Evolutionary conservation across 2,329 filamentous ascomycete genomes (phyloP).

Genomic region (Basipetospora chlamydospora): DNA sequence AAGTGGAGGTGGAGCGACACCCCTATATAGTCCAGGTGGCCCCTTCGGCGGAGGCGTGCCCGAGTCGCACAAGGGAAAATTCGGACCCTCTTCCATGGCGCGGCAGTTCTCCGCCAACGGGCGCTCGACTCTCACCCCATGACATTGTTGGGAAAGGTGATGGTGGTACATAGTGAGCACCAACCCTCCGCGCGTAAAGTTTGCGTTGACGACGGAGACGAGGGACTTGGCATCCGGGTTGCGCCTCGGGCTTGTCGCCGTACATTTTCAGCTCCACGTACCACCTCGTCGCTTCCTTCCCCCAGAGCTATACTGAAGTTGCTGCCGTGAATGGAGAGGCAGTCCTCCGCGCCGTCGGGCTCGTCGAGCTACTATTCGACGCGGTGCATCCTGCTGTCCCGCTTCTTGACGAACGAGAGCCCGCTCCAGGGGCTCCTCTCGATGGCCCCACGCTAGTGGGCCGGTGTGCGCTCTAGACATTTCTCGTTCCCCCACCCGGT

Average conservation of each 20-base stretch:
- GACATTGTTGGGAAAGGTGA: constrained; percentile 28
- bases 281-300: constrained; percentile 17
- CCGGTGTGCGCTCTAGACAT: too few species aligned
- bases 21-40: constrained; percentile 16
- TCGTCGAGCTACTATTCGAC: constrained; percentile 22
- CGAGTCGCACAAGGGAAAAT: constrained; percentile 20
- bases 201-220: constrained; percentile 23
- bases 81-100: constrained; percentile 15
- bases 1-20: constrained; percentile 25
- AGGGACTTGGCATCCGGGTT: constrained; percentile 18
- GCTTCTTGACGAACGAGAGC: constrained; percentile 21
- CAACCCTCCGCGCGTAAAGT: constrained; percentile 24
- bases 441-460: constrained; percentile 24
- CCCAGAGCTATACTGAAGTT: constrained; percentile 20
- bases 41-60: constrained; percentile 11
- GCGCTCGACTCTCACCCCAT: constrained; percentile 21
- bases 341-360: constrained; percentile 14
- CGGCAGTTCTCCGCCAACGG: constrained; percentile 29
- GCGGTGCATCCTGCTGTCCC: constrained; percentile 19
- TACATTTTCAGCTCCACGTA: constrained; percentile 22
- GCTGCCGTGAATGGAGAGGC: constrained; percentile 23
- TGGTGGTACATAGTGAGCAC: constrained; percentile 25
- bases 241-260: constrained; percentile 23
- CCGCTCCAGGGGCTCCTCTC: constrained; percentile 21
- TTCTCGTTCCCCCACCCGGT: constrained; percentile 22